Evolutionary conservation across 2,329 filamentous ascomycete genomes (phyloP).

Genomic region (Botrytis medusae): DNA sequence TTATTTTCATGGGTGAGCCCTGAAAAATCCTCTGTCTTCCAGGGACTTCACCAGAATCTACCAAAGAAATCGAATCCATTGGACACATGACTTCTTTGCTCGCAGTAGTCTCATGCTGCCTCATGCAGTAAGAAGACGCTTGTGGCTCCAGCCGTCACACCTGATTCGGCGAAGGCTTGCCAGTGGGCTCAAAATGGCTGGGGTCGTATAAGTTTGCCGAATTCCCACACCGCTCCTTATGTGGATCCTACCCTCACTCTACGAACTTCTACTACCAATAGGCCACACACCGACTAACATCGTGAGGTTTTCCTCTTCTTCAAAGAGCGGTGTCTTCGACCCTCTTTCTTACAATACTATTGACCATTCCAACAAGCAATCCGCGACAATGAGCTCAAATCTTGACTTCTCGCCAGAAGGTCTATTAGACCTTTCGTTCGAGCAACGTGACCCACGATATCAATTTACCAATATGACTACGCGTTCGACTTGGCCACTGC

Average conservation of each 20-base stretch:
- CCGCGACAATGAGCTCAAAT: slow-evolving; percentile 50
- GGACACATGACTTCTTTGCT: slow-evolving; percentile 21
- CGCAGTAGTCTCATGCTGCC: slow-evolving; percentile 23
- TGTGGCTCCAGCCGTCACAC: slow-evolving; percentile 20
- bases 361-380: slow-evolving; percentile 39
- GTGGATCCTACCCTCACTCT: slow-evolving; percentile 28
- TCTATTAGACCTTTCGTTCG: slow-evolving; percentile 61
- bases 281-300: slow-evolving; percentile 38
- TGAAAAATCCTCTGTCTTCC: slow-evolving; percentile 13
- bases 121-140: slow-evolving; percentile 22
- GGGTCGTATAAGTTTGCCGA: slow-evolving; percentile 26
- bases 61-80: slow-evolving; percentile 20
- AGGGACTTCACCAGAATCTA: slow-evolving; percentile 9
- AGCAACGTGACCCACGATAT: slow-evolving; percentile 56
- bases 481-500: slow-evolving; percentile 40
- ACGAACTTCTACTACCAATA: slow-evolving; percentile 30
- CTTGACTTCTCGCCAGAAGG: slow-evolving; percentile 64
- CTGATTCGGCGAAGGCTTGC: slow-evolving; percentile 21
- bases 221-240: slow-evolving; percentile 35
- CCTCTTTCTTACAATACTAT: slow-evolving; percentile 48
- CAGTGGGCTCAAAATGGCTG: slow-evolving; percentile 25
- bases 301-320: slow-evolving; percentile 36
- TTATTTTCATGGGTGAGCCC: slow-evolving; percentile 13
- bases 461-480: slow-evolving; percentile 48
- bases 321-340: slow-evolving; percentile 41